Evolutionary conservation across 345 rosid genomes (phyloP), one percentile per base, ranked within the genome.

Genomic region (Nephelium lappaceum): DNA sequence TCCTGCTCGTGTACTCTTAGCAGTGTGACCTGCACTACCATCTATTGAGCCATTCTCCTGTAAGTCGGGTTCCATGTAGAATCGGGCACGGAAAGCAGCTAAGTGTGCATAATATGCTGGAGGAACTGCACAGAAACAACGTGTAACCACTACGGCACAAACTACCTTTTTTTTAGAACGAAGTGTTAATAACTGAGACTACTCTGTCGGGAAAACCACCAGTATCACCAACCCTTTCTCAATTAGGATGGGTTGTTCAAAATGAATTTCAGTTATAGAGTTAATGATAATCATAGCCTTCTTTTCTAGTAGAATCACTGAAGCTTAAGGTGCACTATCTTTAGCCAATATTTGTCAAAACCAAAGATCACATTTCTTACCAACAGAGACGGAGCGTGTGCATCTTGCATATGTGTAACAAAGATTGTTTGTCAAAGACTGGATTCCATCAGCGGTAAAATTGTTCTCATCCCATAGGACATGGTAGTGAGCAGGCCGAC

Each of bases 391-490:
- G 0, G 99, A 96, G 2, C 99, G 87, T 0, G 99, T 96, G 88
- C 99, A 96, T 82, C 99, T 91, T 5, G 99, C 99, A 15, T 96
- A 96, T 8, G 99, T 96, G 79, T 96, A 96, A 73, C 99, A 96
- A 25, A 96, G 97, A 79, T 94, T 96, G 86, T 96, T 96, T 6
- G 99, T 96, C 76, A 94, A 79, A 25, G 99, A 96, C 68, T 96
- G 99, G 72, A 96, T 96, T 67, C 98, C 98, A 79, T 96, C 99
- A 0, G 98, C 93, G 6, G 99, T 96, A 78, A 97, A 97, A 80
- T 92, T 97, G 85, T 97, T 97, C 85, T 97, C 98, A 38, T 97
- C 99, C 99, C 99, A 97, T 23, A 97, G 85, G 71, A 97, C 99
- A 85, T 97, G 99, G 82, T 97, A 97, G 83, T 97, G 99, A 31